Evolutionary conservation across 169 alveolate species (phyloP).

Genomic region (Plasmodium sp.): DNA sequence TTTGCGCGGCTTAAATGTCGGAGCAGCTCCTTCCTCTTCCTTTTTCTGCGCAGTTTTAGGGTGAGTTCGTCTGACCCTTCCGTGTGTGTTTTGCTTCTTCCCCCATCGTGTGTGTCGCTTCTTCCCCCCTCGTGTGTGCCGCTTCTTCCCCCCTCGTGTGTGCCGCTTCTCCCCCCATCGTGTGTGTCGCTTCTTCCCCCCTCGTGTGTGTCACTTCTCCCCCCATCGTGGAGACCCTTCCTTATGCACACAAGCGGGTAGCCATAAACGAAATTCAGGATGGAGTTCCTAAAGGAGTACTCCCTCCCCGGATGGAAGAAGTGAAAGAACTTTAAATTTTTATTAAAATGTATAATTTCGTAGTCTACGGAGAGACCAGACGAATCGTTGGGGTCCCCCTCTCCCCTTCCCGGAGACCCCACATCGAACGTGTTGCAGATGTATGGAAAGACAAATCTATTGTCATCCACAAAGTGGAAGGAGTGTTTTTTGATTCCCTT

Average conservation of each 20-base stretch:
- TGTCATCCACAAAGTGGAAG: slow-evolving; percentile 52
- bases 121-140: background rate
- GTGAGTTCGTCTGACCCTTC: background rate
- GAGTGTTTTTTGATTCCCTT: slow-evolving; percentile 6
- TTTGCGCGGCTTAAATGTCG: background rate
- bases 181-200: background rate
- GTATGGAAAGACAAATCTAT: slow-evolving; percentile 59
- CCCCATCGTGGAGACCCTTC: background rate
- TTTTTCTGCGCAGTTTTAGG: background rate
- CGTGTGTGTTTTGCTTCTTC: background rate
- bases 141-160: background rate
- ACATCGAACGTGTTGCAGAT: slow-evolving; percentile 46
- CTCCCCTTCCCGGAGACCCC: background rate
- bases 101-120: background rate
- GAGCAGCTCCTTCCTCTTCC: slow-evolving; percentile 16
- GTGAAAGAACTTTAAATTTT: slow-evolving; percentile 41
- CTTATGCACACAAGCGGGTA: slow-evolving; percentile 29
- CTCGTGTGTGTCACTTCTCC: background rate
- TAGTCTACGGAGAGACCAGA: background rate
- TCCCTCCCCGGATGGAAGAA: slow-evolving; percentile 16
- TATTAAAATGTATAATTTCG: slow-evolving; percentile 11
- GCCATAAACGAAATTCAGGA: slow-evolving; percentile 61
- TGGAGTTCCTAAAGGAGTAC: slow-evolving; percentile 48
- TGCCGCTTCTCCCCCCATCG: background rate
- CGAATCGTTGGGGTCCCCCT: background rate